Evolutionary conservation across 2,329 filamentous ascomycete genomes (phyloP).

Genomic region (Coniochaeta sp.): DNA sequence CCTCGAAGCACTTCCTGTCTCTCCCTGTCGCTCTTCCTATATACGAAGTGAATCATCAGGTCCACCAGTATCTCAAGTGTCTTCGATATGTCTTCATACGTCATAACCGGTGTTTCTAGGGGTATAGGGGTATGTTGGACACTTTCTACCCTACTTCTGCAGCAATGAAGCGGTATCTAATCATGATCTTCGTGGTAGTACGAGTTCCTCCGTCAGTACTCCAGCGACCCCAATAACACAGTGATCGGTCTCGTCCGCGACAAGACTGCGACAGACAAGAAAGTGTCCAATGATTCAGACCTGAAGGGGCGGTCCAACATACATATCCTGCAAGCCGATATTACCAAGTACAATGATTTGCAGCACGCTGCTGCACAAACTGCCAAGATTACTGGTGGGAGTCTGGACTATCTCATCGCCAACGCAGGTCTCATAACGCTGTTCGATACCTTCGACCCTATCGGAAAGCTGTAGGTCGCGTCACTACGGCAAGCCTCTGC

Average conservation of each 20-base stretch:
- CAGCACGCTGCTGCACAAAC: conserved; percentile 18
- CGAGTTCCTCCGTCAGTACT: conserved; percentile 39
- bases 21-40: not conserved
- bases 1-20: not conserved
- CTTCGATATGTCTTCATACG: conserved; percentile 14
- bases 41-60: not conserved
- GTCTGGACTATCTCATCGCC: conserved; percentile 44
- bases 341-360: conserved; percentile 20
- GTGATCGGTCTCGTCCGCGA: conserved; percentile 41
- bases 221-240: conserved; percentile 30
- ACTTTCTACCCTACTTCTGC: not conserved
- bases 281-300: conserved; percentile 26
- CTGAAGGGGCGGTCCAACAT: conserved; percentile 30
- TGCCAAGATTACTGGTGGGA: conserved; percentile 8
- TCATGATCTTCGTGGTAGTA: conserved; percentile 25
- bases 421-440: conserved; percentile 30
- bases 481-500: conserved; percentile 5
- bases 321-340: conserved; percentile 36
- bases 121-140: conserved; percentile 14
- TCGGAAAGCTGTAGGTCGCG: not conserved
- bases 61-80: not conserved
- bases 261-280: conserved; percentile 33
- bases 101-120: conserved; percentile 13
- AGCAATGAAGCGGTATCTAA: not conserved
- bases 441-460: not conserved